Base-by-base conservation (phyloP, 23 red algal species). In the Gracilaria caudata region DNA sequence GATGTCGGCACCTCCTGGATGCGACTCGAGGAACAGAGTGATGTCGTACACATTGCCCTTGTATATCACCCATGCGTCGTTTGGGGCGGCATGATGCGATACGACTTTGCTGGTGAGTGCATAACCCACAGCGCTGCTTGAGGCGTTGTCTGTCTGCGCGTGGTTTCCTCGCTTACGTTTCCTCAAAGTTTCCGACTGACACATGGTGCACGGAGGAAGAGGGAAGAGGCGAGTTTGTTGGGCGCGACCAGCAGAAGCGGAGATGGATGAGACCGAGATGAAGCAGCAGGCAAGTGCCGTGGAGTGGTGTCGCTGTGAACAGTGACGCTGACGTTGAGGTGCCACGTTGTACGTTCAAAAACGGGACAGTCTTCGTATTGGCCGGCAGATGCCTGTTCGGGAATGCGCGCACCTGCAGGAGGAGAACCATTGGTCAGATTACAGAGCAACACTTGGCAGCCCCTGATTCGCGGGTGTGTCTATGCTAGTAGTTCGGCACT, bases 31-130 rank as follows among this genome's bases (percentile, higher is more conserved):
- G 70, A 98, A 98, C 0, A 87, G 41, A 3, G 96, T 98, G 26
- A 98, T 92, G 68, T 98, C 96, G 58, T 94, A 98, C 24, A 98
- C 96, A 26, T 74, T 65, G 45, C 74, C 84, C 35, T 93, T 86
- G 47, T 90, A 90, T 59, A 95, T 90, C 6, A 98, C 96, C 96
- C 96, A 98, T 21, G 84, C 93, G 71, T 95, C 83, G 28, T 89
- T 79, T 26, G 75, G 41, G 51, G 78, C 35, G 51, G 47, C 76
- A 76, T 98, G 96, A 33, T 89, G 68, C 20, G 81, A 78, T 11
- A 98, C 96, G 14, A 94, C 82, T 23, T 79, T 85, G 1, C 77
- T 81, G 14, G 90, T 98, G 43, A 98, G 70, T 29, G 76, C 73
- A 65, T 98, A 98, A 7, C 60, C 88, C 23, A 87, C 87, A 12